These are phyloP conservation scores for Ampelomyces quisqualis DNA, from an alignment of 2,329 filamentous ascomycete species.

Conservation along the genomic window DNA sequence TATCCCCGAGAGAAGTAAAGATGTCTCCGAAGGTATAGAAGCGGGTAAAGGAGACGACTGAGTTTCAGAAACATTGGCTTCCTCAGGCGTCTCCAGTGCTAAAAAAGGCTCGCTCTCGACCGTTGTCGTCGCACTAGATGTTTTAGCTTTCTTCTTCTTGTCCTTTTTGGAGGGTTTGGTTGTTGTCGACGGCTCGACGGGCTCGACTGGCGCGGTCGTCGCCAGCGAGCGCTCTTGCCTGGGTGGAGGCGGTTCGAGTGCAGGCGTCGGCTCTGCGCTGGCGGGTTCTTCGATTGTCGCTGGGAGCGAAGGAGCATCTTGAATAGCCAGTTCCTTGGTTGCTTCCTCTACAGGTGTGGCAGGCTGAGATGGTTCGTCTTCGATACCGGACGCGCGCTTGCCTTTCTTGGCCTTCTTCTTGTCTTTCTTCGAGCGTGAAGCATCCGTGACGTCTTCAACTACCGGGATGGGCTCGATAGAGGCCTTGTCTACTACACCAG, in stretches of 20 bases:
- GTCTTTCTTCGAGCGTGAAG: slow-evolving; percentile 14
- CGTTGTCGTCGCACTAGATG: background rate
- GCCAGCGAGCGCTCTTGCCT: background rate
- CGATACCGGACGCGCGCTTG: slow-evolving; percentile 16
- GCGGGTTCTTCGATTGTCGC: background rate
- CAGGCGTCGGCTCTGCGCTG: background rate
- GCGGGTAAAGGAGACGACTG: slow-evolving; percentile 33
- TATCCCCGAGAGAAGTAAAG: slow-evolving; percentile 32
- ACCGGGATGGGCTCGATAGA: background rate
- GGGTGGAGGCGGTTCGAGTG: no score
- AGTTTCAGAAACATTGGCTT: slow-evolving; percentile 36
- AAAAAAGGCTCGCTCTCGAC: slow-evolving; percentile 28
- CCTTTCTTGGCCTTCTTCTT: slow-evolving; percentile 22
- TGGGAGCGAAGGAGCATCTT: background rate
- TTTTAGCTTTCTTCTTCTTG: slow-evolving; percentile 22
- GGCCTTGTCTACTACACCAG: background rate
- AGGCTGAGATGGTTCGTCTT: slow-evolving; percentile 10
- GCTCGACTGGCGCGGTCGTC: background rate
- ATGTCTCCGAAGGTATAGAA: slow-evolving; percentile 33
- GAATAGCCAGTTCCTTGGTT: slow-evolving; percentile 1
- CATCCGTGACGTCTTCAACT: slow-evolving; percentile 5
- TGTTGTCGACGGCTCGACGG: background rate
- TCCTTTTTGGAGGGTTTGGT: slow-evolving; percentile 9
- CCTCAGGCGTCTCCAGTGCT: slow-evolving; percentile 37
- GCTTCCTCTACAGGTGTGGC: slow-evolving; percentile 9